phyloP scores from a whole-genome alignment of 345 rosid species.

The Arabidopsis arenosa region DNA sequence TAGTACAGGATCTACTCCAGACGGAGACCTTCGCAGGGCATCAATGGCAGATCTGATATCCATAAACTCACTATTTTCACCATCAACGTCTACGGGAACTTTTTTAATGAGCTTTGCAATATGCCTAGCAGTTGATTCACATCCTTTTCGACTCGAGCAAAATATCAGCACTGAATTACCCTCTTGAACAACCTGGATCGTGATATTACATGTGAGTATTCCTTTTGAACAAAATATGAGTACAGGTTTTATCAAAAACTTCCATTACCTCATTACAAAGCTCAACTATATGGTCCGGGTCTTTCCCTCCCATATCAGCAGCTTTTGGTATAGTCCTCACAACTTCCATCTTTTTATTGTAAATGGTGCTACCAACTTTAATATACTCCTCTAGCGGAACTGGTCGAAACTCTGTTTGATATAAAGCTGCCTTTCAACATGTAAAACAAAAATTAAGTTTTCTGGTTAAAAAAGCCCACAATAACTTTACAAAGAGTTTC shows the following conservation, averaged over 20 bases:
- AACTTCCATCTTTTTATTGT: conserved; percentile 76
- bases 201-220: conserved; percentile 35
- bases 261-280: conserved; percentile 85
- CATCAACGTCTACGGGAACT: conserved; percentile 50
- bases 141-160: conserved; percentile 98
- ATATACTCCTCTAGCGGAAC: conserved; percentile 92
- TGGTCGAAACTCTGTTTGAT: conserved; percentile 94
- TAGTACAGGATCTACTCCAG: conserved; percentile 87
- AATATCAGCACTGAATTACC: conserved; percentile 93
- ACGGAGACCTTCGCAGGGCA: conserved; percentile 75
- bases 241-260: conserved; percentile 20
- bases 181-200: conserved; percentile 86
- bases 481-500: conserved; percentile 18
- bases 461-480: conserved; percentile 20
- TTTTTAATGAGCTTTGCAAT: conserved; percentile 78
- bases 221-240: conserved; percentile 34
- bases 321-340: conserved; percentile 74
- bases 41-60: conserved; percentile 78
- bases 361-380: conserved; percentile 88
- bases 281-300: conserved; percentile 94
- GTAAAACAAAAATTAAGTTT: conserved; percentile 28
- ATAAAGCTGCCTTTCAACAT: conserved; percentile 79
- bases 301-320: conserved; percentile 85
- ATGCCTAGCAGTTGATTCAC: conserved; percentile 96
- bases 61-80: conserved; percentile 59